Evolutionary conservation across 352 stramenopile genomes (phyloP), one percentile per base, ranked within the genome.

Genomic region (Globisporangium okanoganense): DNA sequence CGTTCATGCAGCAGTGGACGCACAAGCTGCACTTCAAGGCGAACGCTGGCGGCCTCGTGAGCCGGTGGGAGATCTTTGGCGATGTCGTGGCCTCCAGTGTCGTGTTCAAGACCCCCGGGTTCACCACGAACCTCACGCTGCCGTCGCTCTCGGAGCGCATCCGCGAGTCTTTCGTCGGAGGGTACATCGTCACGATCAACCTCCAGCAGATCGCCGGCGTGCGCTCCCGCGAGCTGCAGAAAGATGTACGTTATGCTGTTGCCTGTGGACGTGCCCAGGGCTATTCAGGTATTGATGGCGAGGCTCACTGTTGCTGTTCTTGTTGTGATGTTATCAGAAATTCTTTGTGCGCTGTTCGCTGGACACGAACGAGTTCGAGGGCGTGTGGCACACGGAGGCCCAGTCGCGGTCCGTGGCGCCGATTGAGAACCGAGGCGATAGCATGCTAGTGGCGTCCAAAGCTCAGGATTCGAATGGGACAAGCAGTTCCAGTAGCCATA

Each of bases 11-110:
- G 69, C 83, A 92, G 51, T 92, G 84, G 72, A 88, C 74, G 20
- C 85, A 95, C 70, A 93, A 95, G 53, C 72, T 95, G 44, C 80
- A 95, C 62, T 91, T 95, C 54, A 90, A 90, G 58, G 70, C 75
- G 33, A 69, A 71, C 29, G 64, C 68, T 6, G 71, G 71, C 20
- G 75, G 73, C 0, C 72, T 75, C 56, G 72, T 82, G 31, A 87
- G 75, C 59, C 82, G 85, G 9, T 95, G 85, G 85, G 85, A 95
- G 65, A 88, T 95, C 62, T 95, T 92, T 49, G 83, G 85, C 5
- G 85, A 95, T 44, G 81, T 90, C 10, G 83, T 95, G 43, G 85
- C 85, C n/a, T 92, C 85, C 33, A 89, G 82, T 56, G 85, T 95
- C 12, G 85, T 93, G 41, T 95, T 95, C 60, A 88, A 95, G 65